Base-by-base conservation (phyloP, 2,329 filamentous ascomycete species). In the Monosporascus cannonballus region DNA sequence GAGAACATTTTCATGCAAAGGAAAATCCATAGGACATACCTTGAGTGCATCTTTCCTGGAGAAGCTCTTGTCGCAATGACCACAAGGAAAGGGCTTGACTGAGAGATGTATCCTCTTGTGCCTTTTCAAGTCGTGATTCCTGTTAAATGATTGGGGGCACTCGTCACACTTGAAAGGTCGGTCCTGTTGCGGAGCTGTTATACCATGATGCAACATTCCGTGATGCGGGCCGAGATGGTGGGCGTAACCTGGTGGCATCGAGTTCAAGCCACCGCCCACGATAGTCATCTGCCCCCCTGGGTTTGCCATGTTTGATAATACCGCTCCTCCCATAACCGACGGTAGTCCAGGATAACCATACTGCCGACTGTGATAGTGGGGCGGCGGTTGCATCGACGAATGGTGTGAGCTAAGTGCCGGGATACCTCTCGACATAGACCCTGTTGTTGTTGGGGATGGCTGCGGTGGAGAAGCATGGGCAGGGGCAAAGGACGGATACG, bases 41-140 rank as follows among this genome's bases (percentile, higher is more conserved):
- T 97, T 97, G 30, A 99, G 76, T 9, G 94, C 94, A 71, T 97
- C 94, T 69, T 97, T 97, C 54, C 94, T 81, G 3, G 92, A 96
- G 66, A 99, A 99, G 67, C 89, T 94, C 80, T 97, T 97, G 56
- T 96, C 91, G 68, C 94, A 99, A 64, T 87, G 87, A 6, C 77
- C 83, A 69, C 94, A 99, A 0, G 92, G 92, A 69, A 93, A 97
- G 0, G 94, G 94, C 76, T 99, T 99, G 41, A 97, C 90, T 0
- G 91, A 89, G 53, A 97, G 73, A 70, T 99, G 94, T 54, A 97
- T 97, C 48, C 91, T 78, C 76, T 96, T 96, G 70, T 99, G 94
- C 49, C 94, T 82, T 73, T 99, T 99, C 62, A 97, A 71, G 66
- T 97, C 94, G 66, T 97, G 94, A 59, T 97, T 97, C 4, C 94